Evolutionary conservation across 306 rosid genomes (phyloP), one percentile per base, ranked within the genome.

Genomic region (Cyclanthera cordifolia): DNA sequence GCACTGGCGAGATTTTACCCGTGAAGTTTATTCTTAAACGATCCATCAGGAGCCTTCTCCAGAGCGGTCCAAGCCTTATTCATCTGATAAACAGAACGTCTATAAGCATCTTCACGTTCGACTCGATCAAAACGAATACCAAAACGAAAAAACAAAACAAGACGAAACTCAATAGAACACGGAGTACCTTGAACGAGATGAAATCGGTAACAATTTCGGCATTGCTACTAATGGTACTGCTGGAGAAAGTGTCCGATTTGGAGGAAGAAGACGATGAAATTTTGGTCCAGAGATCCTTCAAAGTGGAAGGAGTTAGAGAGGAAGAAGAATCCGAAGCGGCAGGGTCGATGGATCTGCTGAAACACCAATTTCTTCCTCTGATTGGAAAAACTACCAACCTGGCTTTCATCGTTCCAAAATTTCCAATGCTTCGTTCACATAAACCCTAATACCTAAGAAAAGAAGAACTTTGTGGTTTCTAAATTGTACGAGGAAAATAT

Each of bases 361-460:
- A 92, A 69, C 96, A 92, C 96, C 98, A 92, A 53, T 84, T 89
- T 67, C 84, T 84, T 17, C 95, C 96, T 68, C 77, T 78, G n/a
- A 89, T 78, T 4, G 96, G 96, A 83, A 92, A 89, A 24, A 89
- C 98, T 6, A 89, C 73, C 82, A 92, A 78, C 81, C 83, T 92
- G 34, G 98, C 95, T 86, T 79, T 89, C 98, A 89, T 89, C 49
- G 53, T 69, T 45, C 28, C 52, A 4, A 30, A 19, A 11, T 64
- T 28, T 10, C 20, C 8, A 24, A 27, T 16, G 17, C 19, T 24
- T 21, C 16, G 16, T 53, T 39, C 70, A 65, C 53, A 45, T 45
- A 65, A 65, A 45, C 70, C 53, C 70, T 43, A 64, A 23, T 41
- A 15, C 32, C 52, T 64, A 20, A 58, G 15, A 24, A 3, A 58